Conservation (phyloP, 2,329 filamentous ascomycete genomes). For the Fusarium dimerum region DNA sequence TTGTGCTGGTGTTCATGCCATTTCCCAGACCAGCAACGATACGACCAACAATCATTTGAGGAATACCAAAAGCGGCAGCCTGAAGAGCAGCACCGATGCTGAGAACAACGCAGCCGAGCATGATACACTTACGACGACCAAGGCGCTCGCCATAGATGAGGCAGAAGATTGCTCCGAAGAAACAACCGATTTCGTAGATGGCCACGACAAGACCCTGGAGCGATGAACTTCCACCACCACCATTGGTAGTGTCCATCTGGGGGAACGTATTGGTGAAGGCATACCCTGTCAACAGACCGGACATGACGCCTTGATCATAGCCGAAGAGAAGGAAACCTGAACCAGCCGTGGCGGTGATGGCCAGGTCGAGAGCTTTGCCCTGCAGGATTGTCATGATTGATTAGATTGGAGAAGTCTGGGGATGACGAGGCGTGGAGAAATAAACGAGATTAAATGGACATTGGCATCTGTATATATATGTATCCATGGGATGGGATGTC, state of each 20-base stretch:
- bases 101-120: constrained; percentile 42
- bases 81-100: constrained; percentile 46
- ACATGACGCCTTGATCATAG: constrained; percentile 36
- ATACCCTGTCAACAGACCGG: constrained; percentile 34
- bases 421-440: too few species aligned
- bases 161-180: constrained; percentile 45
- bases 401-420: too few species aligned
- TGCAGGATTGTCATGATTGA: constrained; percentile 26
- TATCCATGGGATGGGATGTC: too few species aligned
- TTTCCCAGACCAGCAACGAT: constrained; percentile 48
- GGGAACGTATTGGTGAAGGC: constrained; percentile 36
- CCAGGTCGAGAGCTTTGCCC: constrained; percentile 40
- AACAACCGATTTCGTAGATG: constrained; percentile 51
- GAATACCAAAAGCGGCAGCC: constrained; percentile 39
- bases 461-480: too few species aligned
- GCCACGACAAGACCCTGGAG: constrained; percentile 47
- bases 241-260: constrained; percentile 37
- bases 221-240: constrained; percentile 42
- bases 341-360: constrained; percentile 38
- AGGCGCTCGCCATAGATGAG: constrained; percentile 44
- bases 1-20: constrained; percentile 50
- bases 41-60: constrained; percentile 46
- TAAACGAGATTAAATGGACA: too few species aligned
- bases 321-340: constrained; percentile 40
- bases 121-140: constrained; percentile 42